Base-by-base conservation (phyloP, 305 asterid genomes). In the Solanum hybrid region DNA sequence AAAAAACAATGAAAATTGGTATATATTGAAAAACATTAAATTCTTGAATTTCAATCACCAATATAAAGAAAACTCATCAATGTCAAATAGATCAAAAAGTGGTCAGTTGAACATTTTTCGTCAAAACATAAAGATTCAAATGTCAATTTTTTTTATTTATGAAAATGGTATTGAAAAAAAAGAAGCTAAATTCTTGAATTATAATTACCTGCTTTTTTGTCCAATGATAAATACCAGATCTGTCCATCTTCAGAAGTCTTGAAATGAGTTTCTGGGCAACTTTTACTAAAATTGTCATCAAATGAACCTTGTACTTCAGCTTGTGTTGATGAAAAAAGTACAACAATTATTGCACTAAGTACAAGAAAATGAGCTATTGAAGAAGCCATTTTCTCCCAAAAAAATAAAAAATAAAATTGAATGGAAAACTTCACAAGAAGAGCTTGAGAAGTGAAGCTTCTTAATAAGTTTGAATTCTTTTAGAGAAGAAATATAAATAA, bases 181-280 rank as follows among this genome's bases (percentile, higher is more conserved):
- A 39, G 3, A 39, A 1, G 0, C 31, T 7, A 34, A 40, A 81
- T 40, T 81, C 9, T 81, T 24, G 86, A 42, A 42, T n/a, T 81
- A 14, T 22, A 34, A 61, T 64, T 0, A 97, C 99, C 99, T 89
- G 99, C 94, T 80, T 93, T 46, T 86, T 96, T 91, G 89, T 96
- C 94, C 73, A 97, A 91, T 75, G 98, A 94, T 78, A 96, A 97
- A 88, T 92, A 85, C 99, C 99, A 97, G 93, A 92, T 96, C 95
- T 94, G 97, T 3, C 98, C 99, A 91, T 96, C 99, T 82, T 91
- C 94, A 28, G 99, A 96, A 76, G 99, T 94, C 92, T 95, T 94
- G 97, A 97, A 97, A 89, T 97, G 89, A 9, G 93, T 92, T n/a
- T 91, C 96, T 18, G 99, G 99, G 89, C 99, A 96, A 90, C 93